Evolutionary conservation across 352 stramenopile genomes (phyloP).

Genomic region (Pythium coloratum): DNA sequence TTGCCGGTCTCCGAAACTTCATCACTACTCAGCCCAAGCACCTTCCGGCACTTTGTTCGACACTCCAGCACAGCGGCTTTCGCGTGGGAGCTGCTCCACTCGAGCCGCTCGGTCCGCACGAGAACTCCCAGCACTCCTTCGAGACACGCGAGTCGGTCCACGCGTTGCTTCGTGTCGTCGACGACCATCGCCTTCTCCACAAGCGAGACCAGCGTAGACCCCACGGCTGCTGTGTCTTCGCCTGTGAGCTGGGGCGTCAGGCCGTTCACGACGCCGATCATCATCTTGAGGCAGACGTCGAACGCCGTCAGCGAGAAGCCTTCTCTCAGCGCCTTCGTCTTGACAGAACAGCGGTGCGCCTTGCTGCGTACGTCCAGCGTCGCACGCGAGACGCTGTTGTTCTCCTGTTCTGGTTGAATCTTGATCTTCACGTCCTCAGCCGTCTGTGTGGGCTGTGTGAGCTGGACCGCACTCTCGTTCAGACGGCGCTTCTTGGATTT

Average conservation of each 20-base stretch:
- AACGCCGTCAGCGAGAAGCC: slow-evolving; percentile 18
- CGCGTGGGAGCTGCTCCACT: slow-evolving; percentile 27
- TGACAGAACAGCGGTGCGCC: slow-evolving; percentile 11
- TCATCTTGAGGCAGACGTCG: slow-evolving; percentile 35
- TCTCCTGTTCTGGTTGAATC: not conserved
- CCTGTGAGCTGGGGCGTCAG: slow-evolving; percentile 40
- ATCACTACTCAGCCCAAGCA: slow-evolving; percentile 1
- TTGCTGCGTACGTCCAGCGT: slow-evolving; percentile 16
- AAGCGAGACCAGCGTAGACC: slow-evolving; percentile 38
- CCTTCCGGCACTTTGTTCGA: slow-evolving; percentile 23
- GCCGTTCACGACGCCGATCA: slow-evolving; percentile 47
- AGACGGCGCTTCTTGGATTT: slow-evolving; percentile 27
- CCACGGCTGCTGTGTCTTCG: slow-evolving; percentile 34
- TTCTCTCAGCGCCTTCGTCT: slow-evolving; percentile 9
- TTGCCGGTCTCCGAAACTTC: not conserved
- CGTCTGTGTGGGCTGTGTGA: not conserved
- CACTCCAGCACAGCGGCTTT: not conserved
- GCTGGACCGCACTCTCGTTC: not conserved
- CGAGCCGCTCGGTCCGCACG: slow-evolving; percentile 27
- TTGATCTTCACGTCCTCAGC: not conserved
- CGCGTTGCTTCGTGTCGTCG: slow-evolving; percentile 31
- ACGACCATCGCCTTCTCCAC: slow-evolving; percentile 51
- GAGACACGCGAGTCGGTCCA: slow-evolving; percentile 52
- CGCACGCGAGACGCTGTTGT: not conserved
- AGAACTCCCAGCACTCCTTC: slow-evolving; percentile 44